Evolutionary conservation across 768 basidiomycete genomes (phyloP).

Genomic region (Podaxis mareebaensis): DNA sequence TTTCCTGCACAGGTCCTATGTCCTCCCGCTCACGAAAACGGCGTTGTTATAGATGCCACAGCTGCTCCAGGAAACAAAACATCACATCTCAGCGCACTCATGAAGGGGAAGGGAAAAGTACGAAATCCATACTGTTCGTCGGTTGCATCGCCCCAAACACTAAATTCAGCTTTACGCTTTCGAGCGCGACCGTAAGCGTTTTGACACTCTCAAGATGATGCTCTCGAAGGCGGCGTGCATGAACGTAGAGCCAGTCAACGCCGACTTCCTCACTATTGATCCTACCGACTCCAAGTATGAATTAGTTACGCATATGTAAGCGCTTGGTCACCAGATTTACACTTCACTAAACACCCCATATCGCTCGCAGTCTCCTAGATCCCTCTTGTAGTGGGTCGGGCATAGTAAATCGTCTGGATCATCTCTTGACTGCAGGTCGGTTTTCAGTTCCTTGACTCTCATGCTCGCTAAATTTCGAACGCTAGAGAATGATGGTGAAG

Average conservation of each 20-base stretch:
- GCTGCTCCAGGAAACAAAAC: slow-evolving; percentile 99
- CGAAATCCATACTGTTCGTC: slow-evolving; percentile 13
- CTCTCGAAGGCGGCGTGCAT: slow-evolving; percentile 77
- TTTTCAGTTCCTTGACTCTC: slow-evolving; percentile 8
- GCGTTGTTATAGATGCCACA: slow-evolving; percentile 86
- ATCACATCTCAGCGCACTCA: slow-evolving; percentile 86
- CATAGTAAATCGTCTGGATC: slow-evolving; percentile 86
- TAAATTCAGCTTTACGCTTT: slow-evolving; percentile 73
- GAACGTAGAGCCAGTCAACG: slow-evolving; percentile 75
- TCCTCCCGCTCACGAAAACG: slow-evolving; percentile 54
- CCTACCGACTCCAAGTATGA: slow-evolving; percentile 63
- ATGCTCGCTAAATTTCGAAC: not conserved
- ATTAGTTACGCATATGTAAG: slow-evolving; percentile 86
- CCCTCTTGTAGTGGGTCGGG: slow-evolving; percentile 97
- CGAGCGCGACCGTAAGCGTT: slow-evolving; percentile 83
- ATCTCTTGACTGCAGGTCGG: slow-evolving; percentile 75
- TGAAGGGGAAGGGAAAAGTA: slow-evolving; percentile 82
- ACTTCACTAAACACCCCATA: not conserved
- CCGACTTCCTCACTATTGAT: slow-evolving; percentile 83
- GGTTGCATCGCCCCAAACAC: not conserved
- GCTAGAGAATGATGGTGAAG: slow-evolving; percentile 58
- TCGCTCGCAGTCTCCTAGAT: slow-evolving; percentile 74
- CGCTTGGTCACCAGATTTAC: slow-evolving; percentile 13
- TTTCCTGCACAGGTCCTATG: slow-evolving; percentile 90
- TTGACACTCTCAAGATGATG: slow-evolving; percentile 84